phyloP scores from a whole-genome alignment of 2,329 filamentous ascomycete species.

The Trichophyton benhamiae region DNA sequence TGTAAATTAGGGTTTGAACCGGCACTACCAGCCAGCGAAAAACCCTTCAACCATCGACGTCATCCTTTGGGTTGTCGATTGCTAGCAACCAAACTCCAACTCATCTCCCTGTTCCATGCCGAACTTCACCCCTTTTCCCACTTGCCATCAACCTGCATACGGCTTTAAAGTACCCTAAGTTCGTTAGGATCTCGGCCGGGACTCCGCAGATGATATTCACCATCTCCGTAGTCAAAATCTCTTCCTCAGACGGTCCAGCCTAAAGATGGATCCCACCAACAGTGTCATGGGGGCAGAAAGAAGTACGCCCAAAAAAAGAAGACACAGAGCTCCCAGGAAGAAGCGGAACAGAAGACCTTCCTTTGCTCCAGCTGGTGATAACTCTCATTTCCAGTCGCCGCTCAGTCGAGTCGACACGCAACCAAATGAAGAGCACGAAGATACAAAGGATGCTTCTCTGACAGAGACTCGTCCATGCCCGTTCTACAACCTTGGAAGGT shows the following conservation, averaged over 20 bases:
- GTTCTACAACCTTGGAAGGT: slow-evolving; percentile 43
- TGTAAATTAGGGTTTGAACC: not conserved
- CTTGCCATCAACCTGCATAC: not conserved
- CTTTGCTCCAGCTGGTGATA: slow-evolving; percentile 53
- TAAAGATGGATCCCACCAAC: slow-evolving; percentile 2
- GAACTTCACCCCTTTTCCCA: not conserved
- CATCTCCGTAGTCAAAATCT: not conserved
- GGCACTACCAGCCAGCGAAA: not conserved
- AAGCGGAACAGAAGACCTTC: slow-evolving; percentile 65
- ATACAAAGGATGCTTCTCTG: slow-evolving; percentile 20
- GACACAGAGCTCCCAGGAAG: slow-evolving; percentile 66
- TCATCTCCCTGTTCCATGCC: not conserved
- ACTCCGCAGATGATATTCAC: not conserved
- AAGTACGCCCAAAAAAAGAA: slow-evolving; percentile 48
- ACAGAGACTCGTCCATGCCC: slow-evolving; percentile 30
- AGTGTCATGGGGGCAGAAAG: slow-evolving; percentile 6
- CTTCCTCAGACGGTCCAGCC: not conserved
- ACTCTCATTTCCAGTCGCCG: slow-evolving; percentile 23
- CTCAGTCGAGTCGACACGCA: slow-evolving; percentile 22
- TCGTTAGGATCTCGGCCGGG: not conserved
- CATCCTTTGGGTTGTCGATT: not conserved
- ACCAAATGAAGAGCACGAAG: slow-evolving; percentile 41
- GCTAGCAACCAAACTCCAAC: not conserved
- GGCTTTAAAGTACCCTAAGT: not conserved
- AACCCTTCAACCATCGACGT: slow-evolving; percentile 1